A percentile compares a stretch with the other conserved stretches of the same genome.
Conservation (phyloP, 306 rosid species). For the Inga laurina region DNA sequence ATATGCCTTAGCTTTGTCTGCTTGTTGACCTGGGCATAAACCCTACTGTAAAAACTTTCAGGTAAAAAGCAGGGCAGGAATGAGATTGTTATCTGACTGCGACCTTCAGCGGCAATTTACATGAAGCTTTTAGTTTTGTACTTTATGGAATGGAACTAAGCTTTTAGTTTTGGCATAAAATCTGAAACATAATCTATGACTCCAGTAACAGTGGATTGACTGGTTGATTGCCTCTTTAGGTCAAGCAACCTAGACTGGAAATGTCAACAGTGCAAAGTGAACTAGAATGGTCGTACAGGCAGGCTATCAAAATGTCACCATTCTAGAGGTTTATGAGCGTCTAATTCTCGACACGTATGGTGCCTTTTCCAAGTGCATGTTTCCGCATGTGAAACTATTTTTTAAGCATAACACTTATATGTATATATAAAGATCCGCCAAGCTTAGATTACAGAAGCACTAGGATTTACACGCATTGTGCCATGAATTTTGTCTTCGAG, state of each 20-base stretch:
- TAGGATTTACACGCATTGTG: not conserved
- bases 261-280: slow-evolving; percentile 89
- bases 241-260: slow-evolving; percentile 96
- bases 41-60: slow-evolving; percentile 34
- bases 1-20: not conserved
- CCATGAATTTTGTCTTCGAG: slow-evolving; percentile 25
- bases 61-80: slow-evolving; percentile 93
- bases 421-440: not conserved
- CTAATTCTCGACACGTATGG: slow-evolving; percentile 95
- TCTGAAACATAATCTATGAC: not conserved
- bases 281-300: slow-evolving; percentile 83
- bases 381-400: slow-evolving; percentile 14
- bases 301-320: slow-evolving; percentile 71
- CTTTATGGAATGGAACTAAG: not conserved
- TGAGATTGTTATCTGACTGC: slow-evolving; percentile 85
- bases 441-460: not conserved
- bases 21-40: slow-evolving; percentile 12
- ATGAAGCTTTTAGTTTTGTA: slow-evolving; percentile 60
- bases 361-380: slow-evolving; percentile 23
- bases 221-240: slow-evolving; percentile 49
- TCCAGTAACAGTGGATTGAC: slow-evolving; percentile 18
- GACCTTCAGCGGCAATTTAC: slow-evolving; percentile 86
- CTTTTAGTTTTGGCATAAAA: slow-evolving; percentile 8
- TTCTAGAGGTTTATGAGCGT: slow-evolving; percentile 97
- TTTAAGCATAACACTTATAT: not conserved